Conservation (phyloP, 345 rosid species). For the Syzygium aqueum region DNA sequence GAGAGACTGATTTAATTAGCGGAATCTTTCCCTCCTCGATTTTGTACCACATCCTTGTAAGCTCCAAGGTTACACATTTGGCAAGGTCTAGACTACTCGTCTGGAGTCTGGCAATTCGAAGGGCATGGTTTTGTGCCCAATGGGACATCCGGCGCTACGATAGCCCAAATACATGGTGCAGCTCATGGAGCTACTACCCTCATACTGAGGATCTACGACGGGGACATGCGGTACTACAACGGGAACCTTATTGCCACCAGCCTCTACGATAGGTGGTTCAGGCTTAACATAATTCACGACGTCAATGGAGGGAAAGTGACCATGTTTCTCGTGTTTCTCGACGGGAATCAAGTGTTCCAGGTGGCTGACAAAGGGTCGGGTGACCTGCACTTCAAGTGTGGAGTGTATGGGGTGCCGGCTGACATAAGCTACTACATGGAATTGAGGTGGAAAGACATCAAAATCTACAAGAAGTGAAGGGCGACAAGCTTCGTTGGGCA, state of each 20-base stretch:
- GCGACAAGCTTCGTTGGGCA: not conserved
- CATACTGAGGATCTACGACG: slow-evolving; percentile 27
- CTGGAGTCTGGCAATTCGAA: slow-evolving; percentile 37
- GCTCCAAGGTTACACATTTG: not conserved
- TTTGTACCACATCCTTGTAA: not conserved
- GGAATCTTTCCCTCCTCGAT: not conserved
- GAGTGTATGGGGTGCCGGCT: slow-evolving; percentile 7
- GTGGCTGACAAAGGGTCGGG: slow-evolving; percentile 11
- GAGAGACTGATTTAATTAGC: not conserved
- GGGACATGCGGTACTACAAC: slow-evolving; percentile 10
- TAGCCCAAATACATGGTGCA: slow-evolving; percentile 30
- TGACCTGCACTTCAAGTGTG: slow-evolving; percentile 23
- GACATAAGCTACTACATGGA: slow-evolving; percentile 13
- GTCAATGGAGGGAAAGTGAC: slow-evolving; percentile 10
- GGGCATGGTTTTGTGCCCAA: slow-evolving; percentile 21
- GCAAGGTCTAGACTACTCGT: slow-evolving; percentile 25
- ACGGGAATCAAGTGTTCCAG: slow-evolving; percentile 2
- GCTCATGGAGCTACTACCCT: slow-evolving; percentile 6
- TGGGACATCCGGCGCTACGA: slow-evolving; percentile 20
- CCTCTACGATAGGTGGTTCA: slow-evolving; percentile 7
- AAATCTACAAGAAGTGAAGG: slow-evolving; percentile 2
- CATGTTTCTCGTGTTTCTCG: slow-evolving; percentile 26
- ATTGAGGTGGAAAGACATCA: slow-evolving; percentile 24
- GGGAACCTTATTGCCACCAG: slow-evolving; percentile 6
- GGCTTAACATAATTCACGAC: slow-evolving; percentile 17